These are phyloP conservation scores for Platanthera zijinensis DNA, from an alignment of 106 monocot genomes.

Conservation along the genomic window DNA sequence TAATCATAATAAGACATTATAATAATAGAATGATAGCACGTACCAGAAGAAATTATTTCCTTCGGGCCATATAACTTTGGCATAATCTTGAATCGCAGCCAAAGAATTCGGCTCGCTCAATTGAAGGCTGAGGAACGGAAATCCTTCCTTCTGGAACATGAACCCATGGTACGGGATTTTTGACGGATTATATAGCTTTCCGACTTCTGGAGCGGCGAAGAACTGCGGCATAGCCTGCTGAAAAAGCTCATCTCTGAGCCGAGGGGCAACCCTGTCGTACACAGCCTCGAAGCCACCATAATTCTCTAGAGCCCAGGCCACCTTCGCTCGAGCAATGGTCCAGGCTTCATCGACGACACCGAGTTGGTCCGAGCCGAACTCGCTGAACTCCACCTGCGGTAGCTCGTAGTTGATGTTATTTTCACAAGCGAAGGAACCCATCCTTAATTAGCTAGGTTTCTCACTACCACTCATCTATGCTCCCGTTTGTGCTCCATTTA, in stretches of 20 bases:
- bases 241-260: slow-evolving; percentile 7
- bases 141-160: background rate
- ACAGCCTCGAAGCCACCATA: slow-evolving; percentile 10
- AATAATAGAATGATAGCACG: too few species aligned
- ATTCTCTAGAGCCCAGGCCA: background rate
- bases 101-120: background rate
- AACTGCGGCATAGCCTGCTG: background rate
- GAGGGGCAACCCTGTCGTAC: background rate
- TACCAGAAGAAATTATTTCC: background rate
- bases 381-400: slow-evolving; percentile 18
- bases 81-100: too few species aligned
- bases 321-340: background rate
- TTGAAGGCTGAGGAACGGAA: too few species aligned
- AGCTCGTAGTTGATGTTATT: too few species aligned
- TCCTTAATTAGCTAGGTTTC: too few species aligned
- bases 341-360: background rate
- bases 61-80: too few species aligned
- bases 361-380: slow-evolving; percentile 3
- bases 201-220: background rate
- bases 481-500: too few species aligned
- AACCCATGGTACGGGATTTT: background rate
- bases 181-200: background rate
- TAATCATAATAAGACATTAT: too few species aligned
- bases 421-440: too few species aligned
- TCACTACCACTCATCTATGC: too few species aligned